Conservation (phyloP, 2,329 filamentous ascomycete species). For the Triangularia setosa region DNA sequence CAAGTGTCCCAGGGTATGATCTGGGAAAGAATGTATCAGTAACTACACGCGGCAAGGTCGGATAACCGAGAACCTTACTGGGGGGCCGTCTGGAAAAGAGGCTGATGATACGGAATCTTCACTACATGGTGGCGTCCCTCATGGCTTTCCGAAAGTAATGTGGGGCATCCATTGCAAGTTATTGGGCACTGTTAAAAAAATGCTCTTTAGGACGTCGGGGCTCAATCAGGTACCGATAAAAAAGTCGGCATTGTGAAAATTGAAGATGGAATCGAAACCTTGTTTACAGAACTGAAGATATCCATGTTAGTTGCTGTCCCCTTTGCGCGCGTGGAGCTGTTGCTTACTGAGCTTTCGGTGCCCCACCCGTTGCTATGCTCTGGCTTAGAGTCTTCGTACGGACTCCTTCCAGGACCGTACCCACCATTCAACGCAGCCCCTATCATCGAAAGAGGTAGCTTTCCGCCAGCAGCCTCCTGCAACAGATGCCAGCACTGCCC, state of each 20-base stretch:
- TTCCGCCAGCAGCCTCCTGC: constrained; percentile 31
- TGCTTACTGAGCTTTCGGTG: constrained; percentile 34
- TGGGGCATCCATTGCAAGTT: background rate
- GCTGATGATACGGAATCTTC: background rate
- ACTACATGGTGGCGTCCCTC: background rate
- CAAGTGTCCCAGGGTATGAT: background rate
- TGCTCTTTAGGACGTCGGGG: background rate
- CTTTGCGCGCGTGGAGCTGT: background rate
- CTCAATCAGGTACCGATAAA: constrained; percentile 19
- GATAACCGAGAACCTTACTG: background rate
- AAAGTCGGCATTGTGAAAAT: constrained; percentile 22
- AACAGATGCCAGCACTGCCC: constrained; percentile 33
- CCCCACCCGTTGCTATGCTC: constrained; percentile 26
- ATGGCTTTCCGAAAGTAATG: background rate
- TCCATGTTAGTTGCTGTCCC: background rate
- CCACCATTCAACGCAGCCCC: constrained; percentile 6
- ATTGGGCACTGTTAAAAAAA: background rate
- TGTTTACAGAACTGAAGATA: background rate
- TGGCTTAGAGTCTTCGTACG: constrained; percentile 9
- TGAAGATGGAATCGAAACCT: constrained; percentile 25
- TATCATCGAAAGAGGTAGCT: constrained; percentile 3
- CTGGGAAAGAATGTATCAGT: background rate
- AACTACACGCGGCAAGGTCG: background rate
- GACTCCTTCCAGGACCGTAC: background rate
- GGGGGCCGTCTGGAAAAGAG: background rate